Base-by-base conservation (phyloP, 2,329 filamentous ascomycete species). In the Tolypocladium sp. region DNA sequence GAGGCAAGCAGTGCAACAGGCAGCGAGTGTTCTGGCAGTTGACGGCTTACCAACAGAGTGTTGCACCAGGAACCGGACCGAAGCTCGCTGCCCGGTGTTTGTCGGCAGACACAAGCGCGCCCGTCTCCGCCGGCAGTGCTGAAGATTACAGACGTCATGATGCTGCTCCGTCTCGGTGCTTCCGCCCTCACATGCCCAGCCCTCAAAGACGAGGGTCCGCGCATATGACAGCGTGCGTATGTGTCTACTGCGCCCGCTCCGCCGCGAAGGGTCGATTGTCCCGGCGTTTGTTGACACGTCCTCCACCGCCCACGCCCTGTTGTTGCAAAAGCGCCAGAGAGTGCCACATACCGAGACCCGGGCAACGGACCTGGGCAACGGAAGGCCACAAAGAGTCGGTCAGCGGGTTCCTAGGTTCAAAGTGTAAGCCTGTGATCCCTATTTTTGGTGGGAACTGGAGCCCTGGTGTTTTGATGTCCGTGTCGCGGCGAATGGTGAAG, bases 341-440 rank as follows among this genome's bases (percentile, higher is more conserved):
- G 27, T 4, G 49, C 49, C 49, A 13, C 49, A 42, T 41, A 20
- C 22, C 25, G 38, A 56, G 25, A 27, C 15, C 44, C 4, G 33
- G 42, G 37, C 37, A 22, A 22, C 49, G 12, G 30, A n/a, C 49
- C 41, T n/a, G 37, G 41, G 30, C 51, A 57, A 55, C 25, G 35
- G 25, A 41, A 49, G 10, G 22, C 40, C 37, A 4, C 27, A 49
- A 59, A 61, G 57, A 59, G 61, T 62, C 61, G 61, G 61, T 62
- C 61, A 61, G 57, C 46, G 15, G 37, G 13, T 20, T 20, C 17
- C 41, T 27, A 49, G 17, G 27, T 46, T 27, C 20, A 17, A 2
- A 27, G 8, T 9, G 6, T 15, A 20, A 41, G 46, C 41, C 44
- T 5, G 17, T 7, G 35, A 46, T 55, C 17, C 38, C 57, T 58